Conservation (phyloP, 495 filamentous ascomycete species). For the Trichoderma orchidacearum region DNA sequence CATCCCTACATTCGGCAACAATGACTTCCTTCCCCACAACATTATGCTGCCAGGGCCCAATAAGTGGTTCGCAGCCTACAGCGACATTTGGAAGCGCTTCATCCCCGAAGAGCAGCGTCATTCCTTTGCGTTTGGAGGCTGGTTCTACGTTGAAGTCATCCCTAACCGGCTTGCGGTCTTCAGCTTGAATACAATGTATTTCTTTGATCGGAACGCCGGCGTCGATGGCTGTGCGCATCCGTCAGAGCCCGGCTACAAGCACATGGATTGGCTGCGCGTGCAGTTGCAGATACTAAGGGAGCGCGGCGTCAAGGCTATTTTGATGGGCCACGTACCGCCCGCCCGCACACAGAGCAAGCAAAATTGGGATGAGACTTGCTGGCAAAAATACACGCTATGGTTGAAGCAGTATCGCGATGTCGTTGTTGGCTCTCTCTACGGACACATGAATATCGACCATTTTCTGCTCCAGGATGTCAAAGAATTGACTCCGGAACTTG, state of each 20-base stretch:
- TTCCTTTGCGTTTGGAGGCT: conserved; percentile 81
- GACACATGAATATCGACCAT: conserved; percentile 98
- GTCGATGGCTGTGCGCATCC: conserved; percentile 74
- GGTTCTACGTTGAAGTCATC: conserved; percentile 88
- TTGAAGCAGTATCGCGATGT: conserved; percentile 82
- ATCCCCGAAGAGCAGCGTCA: conserved; percentile 91
- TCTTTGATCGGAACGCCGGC: conserved; percentile 81
- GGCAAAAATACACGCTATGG: conserved; percentile 96
- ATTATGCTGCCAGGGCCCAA: conserved; percentile 81
- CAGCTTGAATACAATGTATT: conserved; percentile 94
- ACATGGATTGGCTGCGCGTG: conserved; percentile 93
- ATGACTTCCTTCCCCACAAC: conserved; percentile 95
- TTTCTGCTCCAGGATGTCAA: conserved; percentile 85
- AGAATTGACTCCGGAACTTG: conserved; percentile 47
- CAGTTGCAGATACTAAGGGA: conserved; percentile 73
- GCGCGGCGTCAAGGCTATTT: conserved; percentile 84
- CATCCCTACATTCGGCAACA: conserved; percentile 87
- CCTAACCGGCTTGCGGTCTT: conserved; percentile 77
- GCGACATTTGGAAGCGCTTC: conserved; percentile 65
- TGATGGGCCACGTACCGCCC: conserved; percentile 90
- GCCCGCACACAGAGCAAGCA: conserved; percentile 70
- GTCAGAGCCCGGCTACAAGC: conserved; percentile 77
- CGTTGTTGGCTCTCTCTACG: conserved; percentile 63
- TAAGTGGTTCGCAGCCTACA: conserved; percentile 59
- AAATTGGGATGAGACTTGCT: conserved; percentile 85